phyloP scores from a whole-genome alignment of 192 early-diverging fungal species.

The Backusella psychrophila region DNA sequence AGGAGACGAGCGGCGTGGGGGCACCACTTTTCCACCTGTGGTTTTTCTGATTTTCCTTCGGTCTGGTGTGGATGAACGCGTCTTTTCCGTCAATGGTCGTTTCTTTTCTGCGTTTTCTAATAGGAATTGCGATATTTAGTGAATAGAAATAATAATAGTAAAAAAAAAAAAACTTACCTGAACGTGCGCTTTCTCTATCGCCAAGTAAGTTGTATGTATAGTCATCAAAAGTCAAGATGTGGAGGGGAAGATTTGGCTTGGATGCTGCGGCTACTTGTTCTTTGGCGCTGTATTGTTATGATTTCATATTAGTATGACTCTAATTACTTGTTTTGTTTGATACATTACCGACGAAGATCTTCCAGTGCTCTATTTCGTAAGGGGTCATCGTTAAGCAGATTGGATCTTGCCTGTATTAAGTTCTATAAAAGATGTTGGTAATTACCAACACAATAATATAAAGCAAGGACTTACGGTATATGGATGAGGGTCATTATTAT shows the following conservation, averaged over 20 bases:
- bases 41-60: background rate
- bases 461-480: background rate
- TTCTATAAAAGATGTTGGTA: background rate
- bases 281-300: background rate
- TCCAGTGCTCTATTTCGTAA: background rate
- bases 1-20: background rate
- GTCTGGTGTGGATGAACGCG: background rate
- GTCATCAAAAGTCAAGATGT: background rate
- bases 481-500: background rate
- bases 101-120: background rate
- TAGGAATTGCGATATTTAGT: background rate
- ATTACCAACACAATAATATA: background rate
- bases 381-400: background rate
- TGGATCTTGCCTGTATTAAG: background rate
- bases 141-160: too few relatives aligned
- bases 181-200: background rate
- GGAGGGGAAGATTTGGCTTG: background rate
- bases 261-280: background rate
- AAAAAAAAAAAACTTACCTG: background rate
- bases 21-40: background rate
- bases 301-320: background rate
- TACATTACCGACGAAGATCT: background rate
- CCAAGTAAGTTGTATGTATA: background rate
- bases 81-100: background rate
- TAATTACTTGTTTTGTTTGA: background rate